Evolutionary conservation across 768 basidiomycete species (phyloP).

Genomic region (Mycena haematopus): DNA sequence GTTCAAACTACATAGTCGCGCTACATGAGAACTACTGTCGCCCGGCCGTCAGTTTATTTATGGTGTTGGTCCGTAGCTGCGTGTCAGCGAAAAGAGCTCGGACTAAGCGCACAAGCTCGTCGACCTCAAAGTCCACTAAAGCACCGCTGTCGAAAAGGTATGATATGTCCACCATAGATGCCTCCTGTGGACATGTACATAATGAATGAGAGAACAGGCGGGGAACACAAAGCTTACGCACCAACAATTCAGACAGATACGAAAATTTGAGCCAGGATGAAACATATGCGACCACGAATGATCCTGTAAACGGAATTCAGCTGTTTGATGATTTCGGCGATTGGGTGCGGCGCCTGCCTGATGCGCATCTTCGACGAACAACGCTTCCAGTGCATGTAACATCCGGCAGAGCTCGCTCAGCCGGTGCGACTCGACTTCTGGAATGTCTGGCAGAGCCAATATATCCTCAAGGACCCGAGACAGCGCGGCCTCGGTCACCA

Average conservation of each 20-base stretch:
- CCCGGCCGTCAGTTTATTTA: constrained; percentile 68
- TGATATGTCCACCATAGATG: constrained; percentile 88
- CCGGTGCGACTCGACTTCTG: constrained; percentile 84
- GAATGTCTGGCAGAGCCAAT: constrained; percentile 82
- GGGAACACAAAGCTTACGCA: constrained; percentile 44
- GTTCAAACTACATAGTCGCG: background rate
- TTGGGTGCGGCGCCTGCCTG: constrained; percentile 49
- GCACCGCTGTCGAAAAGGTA: constrained; percentile 93
- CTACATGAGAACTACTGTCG: constrained; percentile 22
- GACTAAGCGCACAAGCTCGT: constrained; percentile 84
- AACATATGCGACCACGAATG: constrained; percentile 87
- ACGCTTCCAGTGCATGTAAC: constrained; percentile 76
- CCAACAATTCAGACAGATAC: constrained; percentile 90
- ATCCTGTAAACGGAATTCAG: constrained; percentile 46
- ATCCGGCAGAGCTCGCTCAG: constrained; percentile 85
- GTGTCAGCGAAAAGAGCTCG: constrained; percentile 90
- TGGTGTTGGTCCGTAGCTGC: constrained; percentile 77
- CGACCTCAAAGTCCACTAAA: constrained; percentile 86
- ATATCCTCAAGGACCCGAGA: constrained; percentile 74
- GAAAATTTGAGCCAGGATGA: constrained; percentile 95
- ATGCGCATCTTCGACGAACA: constrained; percentile 73
- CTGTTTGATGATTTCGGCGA: background rate
- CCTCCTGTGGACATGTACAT: constrained; percentile 56
- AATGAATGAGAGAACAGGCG: background rate
- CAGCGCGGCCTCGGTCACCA: constrained; percentile 71